Base-by-base conservation (phyloP, 495 filamentous ascomycete genomes). In the Hyphodiscus hymeniophilus region DNA sequence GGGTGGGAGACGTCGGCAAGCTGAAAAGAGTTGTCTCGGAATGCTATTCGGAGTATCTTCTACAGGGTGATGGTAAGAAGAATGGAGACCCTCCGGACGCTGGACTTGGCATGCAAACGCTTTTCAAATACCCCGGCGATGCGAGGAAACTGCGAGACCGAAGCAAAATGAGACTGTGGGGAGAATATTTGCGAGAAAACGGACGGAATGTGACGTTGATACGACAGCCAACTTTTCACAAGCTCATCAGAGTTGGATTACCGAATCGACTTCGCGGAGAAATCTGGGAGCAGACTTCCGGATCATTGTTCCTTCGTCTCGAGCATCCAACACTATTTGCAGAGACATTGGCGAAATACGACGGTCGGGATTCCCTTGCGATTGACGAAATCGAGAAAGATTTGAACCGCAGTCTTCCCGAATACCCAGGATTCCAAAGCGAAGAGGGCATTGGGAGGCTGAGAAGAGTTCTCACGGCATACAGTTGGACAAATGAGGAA, bases 301-400 rank as follows among this genome's bases (percentile, higher is more conserved):
- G 92, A 18, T 94, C 90, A 3, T 66, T 97, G 20, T 96, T 85
- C 62, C 67, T 94, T 46, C 79, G 92, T 21, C 72, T 98, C 8
- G 82, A 95, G 60, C 85, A 83, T 16, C 92, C 92, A 1, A 86
- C 77, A 10, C 68, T 90, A 7, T 98, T 89, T 55, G 63, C 71
- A 18, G 85, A 98, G 26, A 97, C 88, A 5, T 73, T 98, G 17
- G 66, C 78, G 16, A 89, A 94, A 58, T 88, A 82, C 49, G 72
- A 79, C 3, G 92, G 92, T 8, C 74, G 79, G 53, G 84, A 89
- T 48, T 96, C 91, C 2, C 72, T 96, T 47, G 92, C 92, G 2
- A 96, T 97, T 50, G 92, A 98, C 58, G 92, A 98, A 67, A 98
- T 98, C 49, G 92, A 98, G 59, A 98, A 98, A 60, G 92, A 98